Evolutionary conservation across 805 yeast species (phyloP), one percentile per base, ranked within the genome.

Genomic region (Kazachstania bromeliacearum): DNA sequence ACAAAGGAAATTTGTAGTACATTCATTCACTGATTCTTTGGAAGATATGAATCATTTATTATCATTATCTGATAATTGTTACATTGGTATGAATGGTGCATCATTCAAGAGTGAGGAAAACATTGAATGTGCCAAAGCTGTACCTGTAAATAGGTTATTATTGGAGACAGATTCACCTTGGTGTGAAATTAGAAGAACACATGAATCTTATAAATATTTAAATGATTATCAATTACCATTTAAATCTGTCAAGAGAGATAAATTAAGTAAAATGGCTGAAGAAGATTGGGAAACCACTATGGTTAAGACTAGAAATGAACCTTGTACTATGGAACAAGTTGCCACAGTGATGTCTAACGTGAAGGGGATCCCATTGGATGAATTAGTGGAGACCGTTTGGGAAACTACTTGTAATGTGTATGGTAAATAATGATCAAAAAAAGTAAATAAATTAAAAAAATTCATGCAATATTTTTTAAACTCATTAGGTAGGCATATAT

Each of bases 81-180:
- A 66, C 45, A 72, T 92, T 35, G 87, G 97, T 28, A 66, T 92
- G 41, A 92, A 92, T 57, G 98, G 98, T 4, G 92, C 97, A 51
- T 87, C 97, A 2, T 68, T 92, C 45, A 82, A 80, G 51, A 75
- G 84, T 0, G 74, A 73, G 38, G 87, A 81, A 43, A 85, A 83
- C 51, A 60, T 87, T 10, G 67, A 68, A 19, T 85, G 79, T 17
- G 85, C 79, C 0, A 60, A 63, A 28, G 49, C 55, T 17, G 71
- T 92, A n/a, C 97, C 97, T 0, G 50, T 76, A 7, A 74, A 77
- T 4, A 71, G 68, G 48, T 57, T 92, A 29, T 60, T 89, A 69
- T 71, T 92, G 7, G 99, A 92, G 55, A 89, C 96, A 0, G 98
- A 92, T 60, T 87, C 96, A 3, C 98, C 99, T 1, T 92, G 98